These are phyloP conservation scores for Strobilomyces echinocephalus DNA, from an alignment of 768 basidiomycete species.

Conservation along the genomic window DNA sequence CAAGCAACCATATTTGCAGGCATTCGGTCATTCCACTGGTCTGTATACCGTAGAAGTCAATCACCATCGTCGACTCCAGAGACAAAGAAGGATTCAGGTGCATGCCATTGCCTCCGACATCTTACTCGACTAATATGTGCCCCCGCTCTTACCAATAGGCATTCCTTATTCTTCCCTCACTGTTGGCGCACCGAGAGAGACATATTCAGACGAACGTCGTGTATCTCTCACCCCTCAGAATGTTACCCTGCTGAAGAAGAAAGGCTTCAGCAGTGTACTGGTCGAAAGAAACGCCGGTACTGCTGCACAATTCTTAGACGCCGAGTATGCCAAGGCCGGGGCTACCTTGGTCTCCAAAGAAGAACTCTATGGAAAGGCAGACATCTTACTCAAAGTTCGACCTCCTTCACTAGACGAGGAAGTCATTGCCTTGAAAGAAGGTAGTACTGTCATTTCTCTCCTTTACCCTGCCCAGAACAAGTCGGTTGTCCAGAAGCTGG, in stretches of 20 bases:
- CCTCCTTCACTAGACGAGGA: slow-evolving; percentile 67
- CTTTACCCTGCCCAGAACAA: slow-evolving; percentile 82
- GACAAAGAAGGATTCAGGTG: slow-evolving; percentile 25
- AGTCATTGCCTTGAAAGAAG: slow-evolving; percentile 56
- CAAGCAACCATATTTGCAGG: slow-evolving; percentile 12
- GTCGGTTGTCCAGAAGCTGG: slow-evolving; percentile 61
- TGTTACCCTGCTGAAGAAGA: slow-evolving; percentile 68
- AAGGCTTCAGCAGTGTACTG: slow-evolving; percentile 71
- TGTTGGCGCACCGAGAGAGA: slow-evolving; percentile 74
- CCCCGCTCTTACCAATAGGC: slow-evolving; percentile 29
- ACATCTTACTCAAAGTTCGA: slow-evolving; percentile 84
- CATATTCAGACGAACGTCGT: slow-evolving; percentile 72
- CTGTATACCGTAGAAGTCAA: slow-evolving; percentile 24
- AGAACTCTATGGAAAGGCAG: slow-evolving; percentile 61
- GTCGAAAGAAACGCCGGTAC: slow-evolving; percentile 69
- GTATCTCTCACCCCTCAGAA: slow-evolving; percentile 82
- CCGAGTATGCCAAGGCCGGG: slow-evolving; percentile 73
- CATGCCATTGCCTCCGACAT: slow-evolving; percentile 1
- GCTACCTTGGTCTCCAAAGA: slow-evolving; percentile 71
- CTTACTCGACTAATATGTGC: not conserved
- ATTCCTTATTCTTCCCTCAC: slow-evolving; percentile 67
- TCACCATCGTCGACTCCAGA: slow-evolving; percentile 7
- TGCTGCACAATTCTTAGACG: slow-evolving; percentile 75
- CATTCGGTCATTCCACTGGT: slow-evolving; percentile 30
- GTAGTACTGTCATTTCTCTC: slow-evolving; percentile 79